phyloP scores from a whole-genome alignment of 768 basidiomycete genomes.

The Dendrothele bispora region DNA sequence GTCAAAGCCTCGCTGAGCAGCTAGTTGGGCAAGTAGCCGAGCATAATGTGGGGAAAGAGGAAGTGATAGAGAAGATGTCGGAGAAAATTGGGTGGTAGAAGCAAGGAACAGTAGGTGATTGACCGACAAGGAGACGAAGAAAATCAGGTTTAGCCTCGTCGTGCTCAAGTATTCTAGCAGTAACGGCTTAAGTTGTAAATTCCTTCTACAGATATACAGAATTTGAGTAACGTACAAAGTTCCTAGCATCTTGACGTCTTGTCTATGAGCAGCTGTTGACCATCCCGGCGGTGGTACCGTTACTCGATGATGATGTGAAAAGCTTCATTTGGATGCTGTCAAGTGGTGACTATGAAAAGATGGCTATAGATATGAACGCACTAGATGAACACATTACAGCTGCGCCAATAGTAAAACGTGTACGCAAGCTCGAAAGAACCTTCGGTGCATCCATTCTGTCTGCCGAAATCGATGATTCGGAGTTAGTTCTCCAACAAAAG shows the following conservation, averaged over 20 bases:
- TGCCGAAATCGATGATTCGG: conserved; percentile 21
- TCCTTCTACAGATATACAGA: not conserved
- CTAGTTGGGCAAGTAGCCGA: conserved; percentile 63
- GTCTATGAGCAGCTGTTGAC: conserved; percentile 75
- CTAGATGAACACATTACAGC: conserved; percentile 76
- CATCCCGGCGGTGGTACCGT: conserved; percentile 79
- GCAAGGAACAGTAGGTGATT: conserved; percentile 44
- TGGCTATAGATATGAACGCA: conserved; percentile 28
- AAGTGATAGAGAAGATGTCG: conserved; percentile 33
- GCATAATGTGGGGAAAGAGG: conserved; percentile 72
- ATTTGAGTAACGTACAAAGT: conserved; percentile 58
- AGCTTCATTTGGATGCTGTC: conserved; percentile 52
- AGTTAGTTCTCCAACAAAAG: conserved; percentile 1
- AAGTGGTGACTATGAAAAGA: conserved; percentile 1
- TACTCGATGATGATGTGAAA: conserved; percentile 82
- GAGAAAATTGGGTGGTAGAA: conserved; percentile 33
- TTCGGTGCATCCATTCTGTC: conserved; percentile 83
- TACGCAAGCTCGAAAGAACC: conserved; percentile 60
- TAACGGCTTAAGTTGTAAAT: not conserved
- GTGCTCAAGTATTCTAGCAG: conserved; percentile 62
- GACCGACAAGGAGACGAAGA: conserved; percentile 64
- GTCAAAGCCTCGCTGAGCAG: conserved; percentile 75
- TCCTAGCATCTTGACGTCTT: conserved; percentile 78
- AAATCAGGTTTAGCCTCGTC: conserved; percentile 56
- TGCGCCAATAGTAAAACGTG: conserved; percentile 80